phyloP scores from a whole-genome alignment of 257 asterid species.

The Przewalskia tangutica region DNA sequence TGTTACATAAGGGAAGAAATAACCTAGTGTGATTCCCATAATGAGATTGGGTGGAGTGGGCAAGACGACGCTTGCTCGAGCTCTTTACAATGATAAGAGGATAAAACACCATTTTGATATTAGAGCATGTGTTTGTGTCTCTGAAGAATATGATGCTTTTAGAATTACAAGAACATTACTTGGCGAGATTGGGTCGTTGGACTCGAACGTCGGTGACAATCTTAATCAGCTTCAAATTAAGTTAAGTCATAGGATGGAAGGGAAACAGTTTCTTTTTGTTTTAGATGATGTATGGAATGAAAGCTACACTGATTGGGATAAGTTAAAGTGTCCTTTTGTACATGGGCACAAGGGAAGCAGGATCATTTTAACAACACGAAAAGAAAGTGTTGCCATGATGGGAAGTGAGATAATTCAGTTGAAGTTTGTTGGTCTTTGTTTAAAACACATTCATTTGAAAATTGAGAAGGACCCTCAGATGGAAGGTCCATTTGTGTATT shows the following conservation, averaged over 20 bases:
- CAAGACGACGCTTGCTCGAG: constrained; percentile 50
- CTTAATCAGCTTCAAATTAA: constrained; percentile 43
- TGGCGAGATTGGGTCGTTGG: constrained; percentile 16
- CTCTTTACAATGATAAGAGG: constrained; percentile 31
- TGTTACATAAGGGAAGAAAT: not conserved
- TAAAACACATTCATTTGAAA: not conserved
- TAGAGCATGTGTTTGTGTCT: constrained; percentile 44
- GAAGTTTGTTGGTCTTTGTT: not conserved
- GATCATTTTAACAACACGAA: constrained; percentile 50
- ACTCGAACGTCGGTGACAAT: constrained; percentile 19
- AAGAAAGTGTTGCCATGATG: constrained; percentile 33
- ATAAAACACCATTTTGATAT: constrained; percentile 28
- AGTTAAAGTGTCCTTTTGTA: constrained; percentile 28
- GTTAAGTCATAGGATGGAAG: constrained; percentile 26
- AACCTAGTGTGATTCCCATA: constrained; percentile 3
- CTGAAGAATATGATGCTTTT: constrained; percentile 35
- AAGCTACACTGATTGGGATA: constrained; percentile 28
- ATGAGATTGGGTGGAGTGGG: constrained; percentile 39
- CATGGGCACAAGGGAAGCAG: constrained; percentile 37
- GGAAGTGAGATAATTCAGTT: not conserved
- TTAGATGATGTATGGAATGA: constrained; percentile 55
- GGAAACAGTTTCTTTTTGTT: constrained; percentile 44
- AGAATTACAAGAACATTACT: constrained; percentile 27
- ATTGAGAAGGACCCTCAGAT: too few species aligned
- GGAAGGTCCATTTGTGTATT: too few species aligned